A percentile compares a stretch with the other conserved stretches of the same genome.
These are phyloP conservation scores for Verticillium tricorpus DNA, from an alignment of 2,329 filamentous ascomycete species.

Conservation along the genomic window DNA sequence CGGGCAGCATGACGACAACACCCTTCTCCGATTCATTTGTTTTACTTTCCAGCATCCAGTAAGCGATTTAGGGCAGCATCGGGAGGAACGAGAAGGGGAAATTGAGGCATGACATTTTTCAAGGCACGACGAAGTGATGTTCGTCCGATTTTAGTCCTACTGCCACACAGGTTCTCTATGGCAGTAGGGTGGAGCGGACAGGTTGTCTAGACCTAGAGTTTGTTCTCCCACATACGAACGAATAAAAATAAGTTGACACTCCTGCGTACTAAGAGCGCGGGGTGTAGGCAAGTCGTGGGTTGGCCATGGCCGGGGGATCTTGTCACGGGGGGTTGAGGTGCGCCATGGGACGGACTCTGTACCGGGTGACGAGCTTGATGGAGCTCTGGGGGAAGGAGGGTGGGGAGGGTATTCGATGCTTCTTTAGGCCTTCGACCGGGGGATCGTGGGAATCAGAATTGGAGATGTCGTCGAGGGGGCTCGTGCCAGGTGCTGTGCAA, in stretches of 20 bases:
- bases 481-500: no score
- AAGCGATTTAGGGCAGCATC: not conserved
- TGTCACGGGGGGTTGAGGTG: not conserved
- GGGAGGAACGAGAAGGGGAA: no score
- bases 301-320: not conserved
- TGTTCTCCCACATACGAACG: slow-evolving; percentile 60
- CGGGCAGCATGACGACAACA: no score
- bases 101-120: not conserved
- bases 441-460: no score
- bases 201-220: slow-evolving; percentile 63
- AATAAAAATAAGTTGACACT: slow-evolving; percentile 52
- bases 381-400: not conserved
- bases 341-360: not conserved
- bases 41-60: not conserved
- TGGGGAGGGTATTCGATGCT: no score
- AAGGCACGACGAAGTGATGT: slow-evolving; percentile 33
- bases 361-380: not conserved
- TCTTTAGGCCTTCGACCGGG: no score
- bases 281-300: slow-evolving; percentile 60
- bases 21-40: no score
- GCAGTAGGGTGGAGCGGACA: slow-evolving; percentile 62
- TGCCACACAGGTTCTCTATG: slow-evolving; percentile 49
- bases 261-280: slow-evolving; percentile 52
- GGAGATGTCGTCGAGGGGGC: no score
- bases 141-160: slow-evolving; percentile 61